phyloP scores from a whole-genome alignment of 2,329 filamentous ascomycete species.

The Tolypocladium amazonense region DNA sequence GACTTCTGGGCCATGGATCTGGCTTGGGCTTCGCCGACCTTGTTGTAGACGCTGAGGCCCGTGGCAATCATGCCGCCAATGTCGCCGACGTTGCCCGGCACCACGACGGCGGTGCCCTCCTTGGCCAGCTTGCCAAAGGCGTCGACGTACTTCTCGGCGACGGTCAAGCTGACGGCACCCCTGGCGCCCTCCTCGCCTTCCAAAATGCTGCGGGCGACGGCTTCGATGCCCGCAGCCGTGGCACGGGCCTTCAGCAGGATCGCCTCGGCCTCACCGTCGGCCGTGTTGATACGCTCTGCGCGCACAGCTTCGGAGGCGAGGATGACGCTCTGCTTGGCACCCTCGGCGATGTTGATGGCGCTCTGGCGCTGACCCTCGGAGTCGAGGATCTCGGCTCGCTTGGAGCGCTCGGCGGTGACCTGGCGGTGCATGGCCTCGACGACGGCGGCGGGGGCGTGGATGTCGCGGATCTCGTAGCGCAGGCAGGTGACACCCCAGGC shows the following conservation, averaged over 20 bases:
- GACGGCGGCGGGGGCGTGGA: slow-evolving; percentile 87
- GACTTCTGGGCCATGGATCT: slow-evolving; percentile 50
- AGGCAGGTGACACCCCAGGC: slow-evolving; percentile 96
- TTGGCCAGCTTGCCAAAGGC: slow-evolving; percentile 88
- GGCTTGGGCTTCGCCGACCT: slow-evolving; percentile 73
- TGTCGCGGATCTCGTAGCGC: slow-evolving; percentile 96
- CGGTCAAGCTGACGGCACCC: slow-evolving; percentile 72
- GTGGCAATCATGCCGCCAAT: slow-evolving; percentile 95
- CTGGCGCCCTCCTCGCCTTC: slow-evolving; percentile 67
- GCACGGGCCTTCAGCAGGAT: slow-evolving; percentile 78
- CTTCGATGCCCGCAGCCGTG: slow-evolving; percentile 80
- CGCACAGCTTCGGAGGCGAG: slow-evolving; percentile 86
- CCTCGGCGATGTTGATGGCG: slow-evolving; percentile 98
- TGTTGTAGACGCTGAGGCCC: slow-evolving; percentile 89
- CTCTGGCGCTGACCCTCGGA: slow-evolving; percentile 94
- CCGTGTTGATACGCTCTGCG: slow-evolving; percentile 87
- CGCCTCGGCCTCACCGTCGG: slow-evolving; percentile 86
- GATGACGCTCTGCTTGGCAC: slow-evolving; percentile 93
- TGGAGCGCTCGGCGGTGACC: slow-evolving; percentile 92
- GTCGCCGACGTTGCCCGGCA: slow-evolving; percentile 94
- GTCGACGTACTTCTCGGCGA: slow-evolving; percentile 97
- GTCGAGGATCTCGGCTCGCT: slow-evolving; percentile 94
- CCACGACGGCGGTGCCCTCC: slow-evolving; percentile 90
- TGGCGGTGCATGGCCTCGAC: slow-evolving; percentile 98
- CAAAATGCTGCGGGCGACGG: slow-evolving; percentile 66